Conservation (phyloP, 495 filamentous ascomycete species). For the Xylaria flabelliformis region DNA sequence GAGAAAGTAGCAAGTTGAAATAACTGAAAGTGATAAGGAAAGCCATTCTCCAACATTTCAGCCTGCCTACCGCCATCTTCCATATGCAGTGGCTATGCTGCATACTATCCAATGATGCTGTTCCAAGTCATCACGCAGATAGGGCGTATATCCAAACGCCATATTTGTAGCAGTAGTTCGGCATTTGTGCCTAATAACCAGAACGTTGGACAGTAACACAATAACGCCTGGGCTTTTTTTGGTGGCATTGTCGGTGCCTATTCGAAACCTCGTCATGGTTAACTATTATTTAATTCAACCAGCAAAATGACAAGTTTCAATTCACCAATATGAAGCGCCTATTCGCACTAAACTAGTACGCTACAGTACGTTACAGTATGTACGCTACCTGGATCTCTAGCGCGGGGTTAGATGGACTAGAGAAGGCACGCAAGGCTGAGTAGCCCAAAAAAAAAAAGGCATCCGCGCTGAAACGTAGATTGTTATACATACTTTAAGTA, state of each 20-base stretch:
- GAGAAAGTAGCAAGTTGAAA: neutral
- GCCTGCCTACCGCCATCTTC: neutral
- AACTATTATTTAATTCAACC: too few species aligned
- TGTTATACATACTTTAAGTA: neutral
- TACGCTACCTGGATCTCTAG: neutral
- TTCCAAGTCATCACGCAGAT: neutral
- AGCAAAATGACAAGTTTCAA: too few species aligned
- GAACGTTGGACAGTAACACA: too few species aligned
- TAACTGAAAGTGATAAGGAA: neutral
- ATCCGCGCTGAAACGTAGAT: neutral
- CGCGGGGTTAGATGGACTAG: slow-evolving; percentile 4
- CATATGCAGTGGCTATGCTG: neutral
- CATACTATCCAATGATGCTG: slow-evolving; percentile 2
- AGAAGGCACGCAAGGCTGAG: slow-evolving; percentile 13
- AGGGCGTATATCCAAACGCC: neutral
- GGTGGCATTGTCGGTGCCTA: too few species aligned
- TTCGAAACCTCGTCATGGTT: too few species aligned
- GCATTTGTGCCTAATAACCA: too few species aligned
- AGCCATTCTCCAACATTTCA: neutral
- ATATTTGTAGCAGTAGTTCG: too few species aligned
- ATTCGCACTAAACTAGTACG: too few species aligned
- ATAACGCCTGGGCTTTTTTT: too few species aligned
- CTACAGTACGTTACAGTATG: too few species aligned
- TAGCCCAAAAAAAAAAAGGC: neutral
- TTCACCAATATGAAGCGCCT: too few species aligned